Base-by-base conservation (phyloP, 345 rosid genomes). In the Microthlaspi erraticum region DNA sequence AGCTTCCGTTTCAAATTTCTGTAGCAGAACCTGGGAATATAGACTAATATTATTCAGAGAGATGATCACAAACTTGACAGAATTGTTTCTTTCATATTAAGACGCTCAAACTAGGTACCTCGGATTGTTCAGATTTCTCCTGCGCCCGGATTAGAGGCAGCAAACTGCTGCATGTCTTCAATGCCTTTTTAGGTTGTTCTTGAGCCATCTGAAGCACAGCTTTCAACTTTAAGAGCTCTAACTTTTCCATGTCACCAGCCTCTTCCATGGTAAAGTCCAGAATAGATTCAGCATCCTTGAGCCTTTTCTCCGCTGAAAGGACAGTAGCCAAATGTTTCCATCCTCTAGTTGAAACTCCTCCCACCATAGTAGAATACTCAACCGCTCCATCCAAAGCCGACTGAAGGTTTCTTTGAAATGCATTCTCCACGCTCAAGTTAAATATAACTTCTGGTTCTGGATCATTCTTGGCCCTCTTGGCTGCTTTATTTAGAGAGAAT, bases 111-210 rank as follows among this genome's bases (percentile, higher is more conserved):
- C 38, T 53, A 63, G 31, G 43, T 65, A 87, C 98, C 93, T 88
- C 81, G 32, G 79, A 66, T 9, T 42, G 59, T 19, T 69, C 83
- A 70, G 77, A 64, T 55, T 83, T 92, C 70, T 82, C 84, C 54
- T 87, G 93, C 51, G 85, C 85, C 76, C 88, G 92, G 79, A 91
- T 83, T 78, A 82, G 74, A 67, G 88, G 83, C n/a, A 94, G 81
- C 81, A 88, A 76, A 42, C 82, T 70, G 78, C 93, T 87, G 79
- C 87, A 91, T 60, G 98, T 91, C 79, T 88, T 91, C 74, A 94
- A 80, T 60, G 98, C 97, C 82, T 83, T 84, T 81, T 84, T 90
- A 69, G 97, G 95, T 63, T 82, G 88, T 72, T 87, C 88, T 83
- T 84, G 88, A 59, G 97, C 85, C 76, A 84, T 81, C 73, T 88